Percentiles rank a stretch among this genome's conserved stretches.
Evolutionary conservation across 305 asterid species (phyloP).

Genomic region (Fraxinus greggii): DNA sequence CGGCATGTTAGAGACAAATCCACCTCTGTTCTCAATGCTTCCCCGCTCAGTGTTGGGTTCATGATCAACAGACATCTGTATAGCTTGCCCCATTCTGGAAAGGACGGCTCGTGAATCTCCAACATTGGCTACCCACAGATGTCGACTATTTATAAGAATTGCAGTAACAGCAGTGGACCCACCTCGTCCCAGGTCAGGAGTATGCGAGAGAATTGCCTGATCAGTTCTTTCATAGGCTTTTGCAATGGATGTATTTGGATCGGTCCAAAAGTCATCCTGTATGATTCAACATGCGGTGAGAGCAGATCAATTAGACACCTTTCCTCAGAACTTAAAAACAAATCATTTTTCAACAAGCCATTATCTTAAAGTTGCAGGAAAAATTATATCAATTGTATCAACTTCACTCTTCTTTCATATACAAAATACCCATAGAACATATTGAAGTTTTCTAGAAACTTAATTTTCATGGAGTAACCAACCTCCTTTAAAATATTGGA

Average conservation of each 20-base stretch:
- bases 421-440: background rate
- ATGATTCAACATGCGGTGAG: conserved; percentile 22
- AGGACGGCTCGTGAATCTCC: conserved; percentile 98
- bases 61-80: conserved; percentile 81
- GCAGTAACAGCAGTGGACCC: conserved; percentile 99
- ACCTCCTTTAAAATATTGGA: conserved; percentile 84
- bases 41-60: conserved; percentile 89
- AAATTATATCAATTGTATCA: background rate
- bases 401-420: background rate
- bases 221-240: conserved; percentile 90
- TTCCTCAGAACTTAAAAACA: background rate
- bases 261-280: conserved; percentile 77
- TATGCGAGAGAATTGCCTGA: conserved; percentile 80
- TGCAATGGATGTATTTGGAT: conserved; percentile 63
- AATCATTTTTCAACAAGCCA: background rate
- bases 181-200: conserved; percentile 88
- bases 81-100: conserved; percentile 78
- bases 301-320: background rate
- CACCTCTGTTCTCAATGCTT: conserved; percentile 84
- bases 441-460: background rate
- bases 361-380: background rate
- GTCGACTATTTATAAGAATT: conserved; percentile 57
- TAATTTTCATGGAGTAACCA: conserved; percentile 11
- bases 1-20: conserved; percentile 97
- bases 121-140: conserved; percentile 89